phyloP scores from a whole-genome alignment of 257 asterid genomes.

The Fraxinus pennsylvanica region DNA sequence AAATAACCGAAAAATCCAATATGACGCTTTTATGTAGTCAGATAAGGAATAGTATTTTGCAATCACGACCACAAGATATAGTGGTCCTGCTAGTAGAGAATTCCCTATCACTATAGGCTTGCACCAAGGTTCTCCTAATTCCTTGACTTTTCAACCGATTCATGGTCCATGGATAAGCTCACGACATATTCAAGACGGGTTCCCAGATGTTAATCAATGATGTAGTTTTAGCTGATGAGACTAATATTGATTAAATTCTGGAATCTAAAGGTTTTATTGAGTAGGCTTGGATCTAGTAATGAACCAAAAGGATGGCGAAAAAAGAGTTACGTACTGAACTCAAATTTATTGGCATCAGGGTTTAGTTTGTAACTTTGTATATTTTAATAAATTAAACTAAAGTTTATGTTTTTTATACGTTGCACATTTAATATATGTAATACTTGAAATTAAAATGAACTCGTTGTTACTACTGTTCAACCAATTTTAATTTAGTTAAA shows the following conservation, averaged over 20 bases:
- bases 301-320: not conserved
- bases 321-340: not conserved
- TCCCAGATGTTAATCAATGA: not conserved
- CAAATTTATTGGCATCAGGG: not conserved
- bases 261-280: not conserved
- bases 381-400: no score
- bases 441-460: no score
- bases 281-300: not conserved
- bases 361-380: not conserved
- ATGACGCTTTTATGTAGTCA: not conserved
- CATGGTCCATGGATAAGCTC: not conserved
- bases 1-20: not conserved
- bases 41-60: not conserved
- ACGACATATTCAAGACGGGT: not conserved
- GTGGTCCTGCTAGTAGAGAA: not conserved
- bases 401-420: no score
- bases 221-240: not conserved
- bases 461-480: not conserved
- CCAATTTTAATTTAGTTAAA: not conserved
- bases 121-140: constrained; percentile 2
- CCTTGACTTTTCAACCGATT: not conserved
- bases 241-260: not conserved
- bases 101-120: not conserved
- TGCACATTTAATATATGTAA: not conserved
- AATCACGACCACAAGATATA: not conserved